These are phyloP conservation scores for Oryza officinalis DNA, from an alignment of 176 grass and related monocot genomes.

Conservation along the genomic window DNA sequence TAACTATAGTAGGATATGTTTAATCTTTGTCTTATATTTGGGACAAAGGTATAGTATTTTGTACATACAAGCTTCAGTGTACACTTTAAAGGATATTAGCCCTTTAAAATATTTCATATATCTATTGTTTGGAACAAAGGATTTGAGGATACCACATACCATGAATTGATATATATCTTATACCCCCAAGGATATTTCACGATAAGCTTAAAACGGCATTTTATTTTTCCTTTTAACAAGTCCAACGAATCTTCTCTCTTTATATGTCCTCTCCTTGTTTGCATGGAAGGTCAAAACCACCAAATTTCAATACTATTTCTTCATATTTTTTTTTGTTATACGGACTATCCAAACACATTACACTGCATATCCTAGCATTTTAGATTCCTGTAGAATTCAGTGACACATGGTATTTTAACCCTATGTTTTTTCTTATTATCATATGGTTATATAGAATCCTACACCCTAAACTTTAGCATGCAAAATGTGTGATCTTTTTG, in stretches of 20 bases:
- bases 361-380: not conserved
- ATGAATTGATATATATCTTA: not conserved
- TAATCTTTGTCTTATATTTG: too few species aligned
- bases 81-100: not conserved
- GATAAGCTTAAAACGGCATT: not conserved
- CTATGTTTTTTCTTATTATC: too few species aligned
- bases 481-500: not conserved
- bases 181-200: not conserved
- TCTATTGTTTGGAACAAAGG: too few species aligned
- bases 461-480: not conserved
- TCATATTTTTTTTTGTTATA: not conserved
- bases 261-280: too few species aligned
- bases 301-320: not conserved
- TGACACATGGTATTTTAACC: too few species aligned
- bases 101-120: too few species aligned
- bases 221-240: not conserved
- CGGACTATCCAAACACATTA: not conserved
- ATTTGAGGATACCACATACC: not conserved
- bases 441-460: not conserved
- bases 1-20: too few species aligned
- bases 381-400: not conserved
- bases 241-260: not conserved
- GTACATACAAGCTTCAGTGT: too few species aligned
- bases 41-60: too few species aligned
- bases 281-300: too few species aligned